These are phyloP conservation scores for Panicum hallii DNA, from an alignment of 202 grass and related monocot species.

Conservation along the genomic window DNA sequence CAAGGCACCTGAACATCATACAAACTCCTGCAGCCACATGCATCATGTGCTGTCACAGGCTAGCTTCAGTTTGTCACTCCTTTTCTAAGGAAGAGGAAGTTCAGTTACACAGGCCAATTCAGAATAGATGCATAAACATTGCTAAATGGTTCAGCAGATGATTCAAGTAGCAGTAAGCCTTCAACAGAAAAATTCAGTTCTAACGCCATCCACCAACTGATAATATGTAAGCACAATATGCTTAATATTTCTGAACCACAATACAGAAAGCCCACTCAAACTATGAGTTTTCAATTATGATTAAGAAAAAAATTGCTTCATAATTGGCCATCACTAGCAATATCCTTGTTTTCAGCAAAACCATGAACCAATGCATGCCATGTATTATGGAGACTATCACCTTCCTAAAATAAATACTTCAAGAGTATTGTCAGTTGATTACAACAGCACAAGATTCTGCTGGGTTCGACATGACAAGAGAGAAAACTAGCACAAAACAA, in stretches of 20 bases:
- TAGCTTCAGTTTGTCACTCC: background rate
- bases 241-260: background rate
- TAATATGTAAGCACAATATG: background rate
- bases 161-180: background rate
- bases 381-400: background rate
- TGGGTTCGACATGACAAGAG: background rate
- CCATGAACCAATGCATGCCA: background rate
- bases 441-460: background rate
- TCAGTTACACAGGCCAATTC: background rate
- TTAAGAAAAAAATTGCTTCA: background rate
- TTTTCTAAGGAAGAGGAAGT: background rate
- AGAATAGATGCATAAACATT: background rate
- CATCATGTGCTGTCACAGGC: background rate
- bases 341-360: background rate
- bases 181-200: background rate
- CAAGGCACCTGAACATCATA: no score
- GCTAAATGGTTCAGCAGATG: background rate
- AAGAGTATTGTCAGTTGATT: background rate
- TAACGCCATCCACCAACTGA: background rate
- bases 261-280: background rate
- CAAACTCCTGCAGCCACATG: background rate
- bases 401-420: background rate
- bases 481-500: constrained; percentile 1
- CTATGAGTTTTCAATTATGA: background rate
- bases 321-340: background rate